Base-by-base conservation (phyloP, 1,139 yeast species). In the Hansenula lynferdii region DNA sequence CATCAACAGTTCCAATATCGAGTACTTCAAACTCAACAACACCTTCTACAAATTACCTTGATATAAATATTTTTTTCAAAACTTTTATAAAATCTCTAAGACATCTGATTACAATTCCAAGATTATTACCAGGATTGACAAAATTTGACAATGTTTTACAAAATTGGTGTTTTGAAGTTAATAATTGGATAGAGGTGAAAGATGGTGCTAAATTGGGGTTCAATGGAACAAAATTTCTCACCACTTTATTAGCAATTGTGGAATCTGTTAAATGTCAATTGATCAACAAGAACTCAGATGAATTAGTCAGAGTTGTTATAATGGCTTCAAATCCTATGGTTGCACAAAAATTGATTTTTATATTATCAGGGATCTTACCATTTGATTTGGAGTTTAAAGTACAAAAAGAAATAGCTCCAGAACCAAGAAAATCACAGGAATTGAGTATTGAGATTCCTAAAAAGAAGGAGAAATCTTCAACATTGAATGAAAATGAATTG, bases 291-390 rank as follows among this genome's bases (percentile, higher is more conserved):
- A 40, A 44, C 5, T 39, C 42, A 6, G 43, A 47, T 15, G 72
- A 69, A 35, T 53, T 67, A 4, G 63, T 75, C 5, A 62, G 83
- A 38, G 63, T 77, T 1, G 78, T 77, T 4, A 63, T 77, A 6
- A 68, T 76, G 73, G 77, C 84, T 0, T 75, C 79, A 7, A 78
- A 77, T 48, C 77, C 80, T 18, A 72, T 72, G 22, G 80, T 77
- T 9, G 82, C 84, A 1, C 78, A 77, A 48, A 77, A 76, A 51
- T 58, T 78, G 41, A 60, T 77, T 0, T 77, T 76, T 42, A 72
- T 78, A 9, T 48, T 78, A 14, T 69, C 76, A 41, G 83, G 77
- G 0, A 48, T 77, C 28, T 56, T 70, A 14, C 68, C 72, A 3
- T 47, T 28, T 20, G 34, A 45, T 7, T 23, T 47, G n/a, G 28